Conservation (phyloP, 1,284 basidiomycete species). For the Pterula multifida region DNA sequence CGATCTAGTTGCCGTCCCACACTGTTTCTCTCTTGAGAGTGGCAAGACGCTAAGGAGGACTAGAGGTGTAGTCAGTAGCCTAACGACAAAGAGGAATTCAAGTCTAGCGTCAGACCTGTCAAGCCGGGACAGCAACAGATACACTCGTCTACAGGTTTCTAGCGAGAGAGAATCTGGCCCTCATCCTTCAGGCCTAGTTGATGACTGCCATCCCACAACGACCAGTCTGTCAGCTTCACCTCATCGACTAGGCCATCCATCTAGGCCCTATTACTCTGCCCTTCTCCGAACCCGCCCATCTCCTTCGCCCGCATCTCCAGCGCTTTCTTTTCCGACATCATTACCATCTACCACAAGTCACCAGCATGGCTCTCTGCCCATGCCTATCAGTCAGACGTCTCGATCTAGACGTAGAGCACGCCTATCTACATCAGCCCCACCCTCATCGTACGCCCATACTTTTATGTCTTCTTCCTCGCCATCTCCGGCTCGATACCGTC, state of each 20-base stretch:
- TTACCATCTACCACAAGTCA: not conserved
- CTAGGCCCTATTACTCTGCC: not conserved
- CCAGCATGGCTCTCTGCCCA: not conserved
- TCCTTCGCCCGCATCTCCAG: not conserved
- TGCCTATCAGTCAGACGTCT: not conserved
- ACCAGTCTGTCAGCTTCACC: not conserved
- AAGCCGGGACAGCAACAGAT: too few species aligned
- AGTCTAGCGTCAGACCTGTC: too few species aligned
- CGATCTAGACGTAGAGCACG: not conserved
- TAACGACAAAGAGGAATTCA: too few species aligned
- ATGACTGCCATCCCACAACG: not conserved
- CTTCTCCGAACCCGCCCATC: not conserved
- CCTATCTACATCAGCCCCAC: not conserved
- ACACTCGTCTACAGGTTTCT: not conserved
- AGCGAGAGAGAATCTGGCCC: not conserved
- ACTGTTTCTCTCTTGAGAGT: not conserved
- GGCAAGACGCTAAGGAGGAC: not conserved
- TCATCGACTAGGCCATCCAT: not conserved
- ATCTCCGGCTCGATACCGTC: not conserved
- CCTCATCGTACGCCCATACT: not conserved
- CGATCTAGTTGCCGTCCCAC: not conserved
- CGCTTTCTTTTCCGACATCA: not conserved
- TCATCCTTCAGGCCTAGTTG: not conserved
- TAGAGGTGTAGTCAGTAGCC: not conserved
- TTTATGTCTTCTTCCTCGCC: not conserved